phyloP scores from a whole-genome alignment of 2,329 filamentous ascomycete species.

The Ophiognomonia clavigignenti-juglandacearum region DNA sequence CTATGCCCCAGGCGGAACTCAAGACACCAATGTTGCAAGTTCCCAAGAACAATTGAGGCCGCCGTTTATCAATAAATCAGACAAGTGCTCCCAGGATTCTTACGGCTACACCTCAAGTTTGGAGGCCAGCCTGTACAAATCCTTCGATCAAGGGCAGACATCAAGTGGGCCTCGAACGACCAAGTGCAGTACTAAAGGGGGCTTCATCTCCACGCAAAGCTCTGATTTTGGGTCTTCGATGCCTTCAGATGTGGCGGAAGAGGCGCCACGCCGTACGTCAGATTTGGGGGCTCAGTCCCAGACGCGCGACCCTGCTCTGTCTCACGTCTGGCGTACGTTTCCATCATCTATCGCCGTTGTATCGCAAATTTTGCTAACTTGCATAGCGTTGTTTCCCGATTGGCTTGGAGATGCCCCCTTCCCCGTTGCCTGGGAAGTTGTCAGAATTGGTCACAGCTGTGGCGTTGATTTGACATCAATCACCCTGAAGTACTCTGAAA shows the following conservation, averaged over 20 bases:
- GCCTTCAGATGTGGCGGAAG: background rate
- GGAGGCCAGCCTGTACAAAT: background rate
- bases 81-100: background rate
- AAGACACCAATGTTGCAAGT: constrained; percentile 25
- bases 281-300: background rate
- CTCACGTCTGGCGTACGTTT: background rate
- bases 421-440: constrained; percentile 47
- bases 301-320: background rate
- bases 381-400: constrained; percentile 32
- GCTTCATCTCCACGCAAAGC: background rate
- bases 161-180: background rate
- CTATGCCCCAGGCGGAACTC: constrained; percentile 27
- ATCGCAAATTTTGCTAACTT: background rate
- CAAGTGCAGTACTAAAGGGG: background rate
- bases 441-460: constrained; percentile 43
- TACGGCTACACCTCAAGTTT: background rate
- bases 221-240: background rate
- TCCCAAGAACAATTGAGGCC: constrained; percentile 15
- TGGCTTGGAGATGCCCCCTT: constrained; percentile 41
- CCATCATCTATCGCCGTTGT: background rate
- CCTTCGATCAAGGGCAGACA: background rate
- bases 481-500: constrained; percentile 31
- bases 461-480: constrained; percentile 32
- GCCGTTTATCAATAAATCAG: background rate
- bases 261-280: background rate